These are phyloP conservation scores for Puccinia novopanici DNA, from an alignment of 1,284 basidiomycete species.

Conservation along the genomic window DNA sequence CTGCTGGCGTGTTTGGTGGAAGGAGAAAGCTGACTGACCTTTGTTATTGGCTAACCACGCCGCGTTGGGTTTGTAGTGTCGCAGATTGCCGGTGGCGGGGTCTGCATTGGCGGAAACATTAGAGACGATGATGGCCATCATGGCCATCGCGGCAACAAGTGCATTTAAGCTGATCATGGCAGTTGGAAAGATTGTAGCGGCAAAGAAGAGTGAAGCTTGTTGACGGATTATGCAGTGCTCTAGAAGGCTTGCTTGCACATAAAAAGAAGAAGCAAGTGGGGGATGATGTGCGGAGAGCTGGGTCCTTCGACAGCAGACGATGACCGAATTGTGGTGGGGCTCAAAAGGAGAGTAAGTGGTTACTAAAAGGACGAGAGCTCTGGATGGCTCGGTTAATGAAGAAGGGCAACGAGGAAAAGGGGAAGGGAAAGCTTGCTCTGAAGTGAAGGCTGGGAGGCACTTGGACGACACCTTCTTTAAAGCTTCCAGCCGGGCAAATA, in stretches of 20 bases:
- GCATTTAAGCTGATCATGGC: neutral
- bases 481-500: no score
- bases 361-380: neutral
- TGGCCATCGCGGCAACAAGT: neutral
- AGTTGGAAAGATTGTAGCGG: neutral
- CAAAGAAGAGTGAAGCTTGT: neutral
- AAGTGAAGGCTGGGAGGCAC: neutral
- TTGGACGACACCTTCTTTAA: no score
- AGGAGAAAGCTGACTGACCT: neutral
- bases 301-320: no score
- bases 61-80: neutral
- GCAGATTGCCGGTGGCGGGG: constrained; percentile 15
- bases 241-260: neutral
- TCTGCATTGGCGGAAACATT: constrained; percentile 6
- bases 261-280: neutral
- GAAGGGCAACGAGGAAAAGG: neutral
- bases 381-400: neutral
- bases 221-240: neutral
- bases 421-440: neutral
- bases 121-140: neutral
- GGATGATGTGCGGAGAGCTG: no score
- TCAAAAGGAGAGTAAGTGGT: neutral
- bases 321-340: neutral
- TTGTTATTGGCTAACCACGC: neutral
- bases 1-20: neutral